phyloP scores from a whole-genome alignment of 495 filamentous ascomycete genomes.

The Aspergillus baeticus region DNA sequence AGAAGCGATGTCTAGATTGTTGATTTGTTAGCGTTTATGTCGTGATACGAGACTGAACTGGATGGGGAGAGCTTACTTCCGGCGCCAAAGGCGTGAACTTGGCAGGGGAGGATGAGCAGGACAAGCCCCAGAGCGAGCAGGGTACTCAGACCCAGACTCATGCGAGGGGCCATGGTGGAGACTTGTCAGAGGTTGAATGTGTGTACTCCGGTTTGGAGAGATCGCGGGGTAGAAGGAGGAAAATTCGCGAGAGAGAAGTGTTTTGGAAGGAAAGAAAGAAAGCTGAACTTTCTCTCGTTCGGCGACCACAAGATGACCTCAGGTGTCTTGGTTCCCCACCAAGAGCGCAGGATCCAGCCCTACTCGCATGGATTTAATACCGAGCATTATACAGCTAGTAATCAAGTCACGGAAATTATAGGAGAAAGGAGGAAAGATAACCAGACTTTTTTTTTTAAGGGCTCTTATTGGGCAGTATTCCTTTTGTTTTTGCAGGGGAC shows the following conservation, averaged over 20 bases:
- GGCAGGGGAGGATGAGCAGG: slow-evolving; percentile 47
- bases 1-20: slow-evolving; percentile 69
- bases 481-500: neutral
- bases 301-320: slow-evolving; percentile 3
- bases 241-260: neutral
- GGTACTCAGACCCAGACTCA: slow-evolving; percentile 32
- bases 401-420: no score
- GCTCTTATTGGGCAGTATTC: neutral
- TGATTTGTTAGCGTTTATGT: neutral
- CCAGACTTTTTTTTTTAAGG: neutral
- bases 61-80: slow-evolving; percentile 53
- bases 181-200: neutral
- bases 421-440: neutral
- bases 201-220: neutral
- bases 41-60: neutral
- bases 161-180: slow-evolving; percentile 28
- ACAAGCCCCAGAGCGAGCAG: slow-evolving; percentile 60
- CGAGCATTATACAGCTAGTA: no score
- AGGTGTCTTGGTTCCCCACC: neutral
- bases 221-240: neutral
- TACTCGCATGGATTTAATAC: neutral
- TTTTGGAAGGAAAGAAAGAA: neutral
- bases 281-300: neutral
- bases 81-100: slow-evolving; percentile 77
- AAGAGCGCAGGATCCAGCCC: neutral